A percentile compares a stretch with the other conserved stretches of the same genome.
Evolutionary conservation across 2,329 filamentous ascomycete genomes (phyloP).

Genomic region (Aotearoamyces nothofagi): DNA sequence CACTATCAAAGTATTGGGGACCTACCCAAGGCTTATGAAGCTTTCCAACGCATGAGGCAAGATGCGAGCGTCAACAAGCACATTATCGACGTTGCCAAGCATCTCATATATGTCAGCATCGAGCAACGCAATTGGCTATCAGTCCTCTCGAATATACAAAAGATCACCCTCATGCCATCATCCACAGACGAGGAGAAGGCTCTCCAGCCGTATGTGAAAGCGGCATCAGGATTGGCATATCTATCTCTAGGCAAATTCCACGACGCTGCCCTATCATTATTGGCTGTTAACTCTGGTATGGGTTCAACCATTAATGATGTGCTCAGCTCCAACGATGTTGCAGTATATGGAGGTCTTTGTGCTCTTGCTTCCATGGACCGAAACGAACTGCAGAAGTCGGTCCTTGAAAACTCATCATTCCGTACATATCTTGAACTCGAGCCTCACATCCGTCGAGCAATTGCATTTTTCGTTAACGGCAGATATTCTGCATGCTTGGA

Average conservation of each 20-base stretch:
- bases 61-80: slow-evolving; percentile 76
- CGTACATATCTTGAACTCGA: slow-evolving; percentile 82
- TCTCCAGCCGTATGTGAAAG: slow-evolving; percentile 34
- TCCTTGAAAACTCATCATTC: slow-evolving; percentile 71
- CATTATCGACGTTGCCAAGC: slow-evolving; percentile 66
- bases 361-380: slow-evolving; percentile 84
- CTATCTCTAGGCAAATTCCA: slow-evolving; percentile 39
- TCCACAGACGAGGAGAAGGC: slow-evolving; percentile 26
- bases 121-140: slow-evolving; percentile 65
- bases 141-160: slow-evolving; percentile 48
- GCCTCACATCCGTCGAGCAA: slow-evolving; percentile 83
- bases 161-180: slow-evolving; percentile 39
- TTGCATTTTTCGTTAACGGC: slow-evolving; percentile 77
- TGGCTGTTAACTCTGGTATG: slow-evolving; percentile 23
- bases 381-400: slow-evolving; percentile 52
- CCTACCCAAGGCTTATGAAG: slow-evolving; percentile 54
- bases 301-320: slow-evolving; percentile 50
- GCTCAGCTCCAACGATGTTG: slow-evolving; percentile 73
- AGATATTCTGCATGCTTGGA: slow-evolving; percentile 77
- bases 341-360: slow-evolving; percentile 80
- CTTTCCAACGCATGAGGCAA: slow-evolving; percentile 77
- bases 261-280: slow-evolving; percentile 59
- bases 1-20: slow-evolving; percentile 72
- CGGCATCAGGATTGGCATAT: slow-evolving; percentile 45
- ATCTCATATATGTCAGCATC: slow-evolving; percentile 60